Evolutionary conservation across 768 basidiomycete species (phyloP).

Genomic region (Neoboletus brunneissimus): DNA sequence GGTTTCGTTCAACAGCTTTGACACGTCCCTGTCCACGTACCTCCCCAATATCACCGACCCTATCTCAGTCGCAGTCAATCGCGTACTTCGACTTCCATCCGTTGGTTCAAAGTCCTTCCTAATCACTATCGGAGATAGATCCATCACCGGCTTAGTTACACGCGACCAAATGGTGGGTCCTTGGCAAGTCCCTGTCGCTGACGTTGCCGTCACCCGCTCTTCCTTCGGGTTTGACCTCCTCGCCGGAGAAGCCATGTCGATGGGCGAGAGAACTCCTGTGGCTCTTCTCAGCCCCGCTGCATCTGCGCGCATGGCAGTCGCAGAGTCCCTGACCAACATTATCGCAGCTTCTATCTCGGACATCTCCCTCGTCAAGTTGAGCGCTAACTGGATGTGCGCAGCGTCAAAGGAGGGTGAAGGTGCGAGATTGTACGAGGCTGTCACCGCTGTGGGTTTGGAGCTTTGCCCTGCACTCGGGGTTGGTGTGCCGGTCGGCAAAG

Average conservation of each 20-base stretch:
- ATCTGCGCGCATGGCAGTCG: constrained; percentile 95
- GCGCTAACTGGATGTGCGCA: constrained; percentile 99
- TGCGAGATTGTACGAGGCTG: constrained; percentile 84
- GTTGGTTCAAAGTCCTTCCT: constrained; percentile 97
- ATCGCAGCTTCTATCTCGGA: constrained; percentile 73
- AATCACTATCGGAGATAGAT: constrained; percentile 96
- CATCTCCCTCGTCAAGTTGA: constrained; percentile 82
- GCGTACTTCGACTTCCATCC: constrained; percentile 86
- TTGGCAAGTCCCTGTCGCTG: constrained; percentile 97
- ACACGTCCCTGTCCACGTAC: constrained; percentile 65
- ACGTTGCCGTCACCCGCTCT: constrained; percentile 94
- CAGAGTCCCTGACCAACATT: constrained; percentile 89
- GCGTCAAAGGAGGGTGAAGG: constrained; percentile 89
- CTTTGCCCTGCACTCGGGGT: constrained; percentile 91
- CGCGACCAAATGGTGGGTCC: constrained; percentile 99
- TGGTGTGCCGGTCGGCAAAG: constrained; percentile 97
- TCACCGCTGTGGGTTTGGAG: constrained; percentile 86
- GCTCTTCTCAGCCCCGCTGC: constrained; percentile 86
- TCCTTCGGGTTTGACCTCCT: constrained; percentile 88
- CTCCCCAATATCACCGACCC: constrained; percentile 51
- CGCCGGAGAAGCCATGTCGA: constrained; percentile 94
- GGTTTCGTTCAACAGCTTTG: constrained; percentile 54
- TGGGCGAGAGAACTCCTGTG: constrained; percentile 94
- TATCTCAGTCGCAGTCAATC: constrained; percentile 62
- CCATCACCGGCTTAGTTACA: constrained; percentile 90